Evolutionary conservation across 2,329 filamentous ascomycete species (phyloP), one percentile per base, ranked within the genome.

Genomic region (Ophiostoma novo-ulmi): DNA sequence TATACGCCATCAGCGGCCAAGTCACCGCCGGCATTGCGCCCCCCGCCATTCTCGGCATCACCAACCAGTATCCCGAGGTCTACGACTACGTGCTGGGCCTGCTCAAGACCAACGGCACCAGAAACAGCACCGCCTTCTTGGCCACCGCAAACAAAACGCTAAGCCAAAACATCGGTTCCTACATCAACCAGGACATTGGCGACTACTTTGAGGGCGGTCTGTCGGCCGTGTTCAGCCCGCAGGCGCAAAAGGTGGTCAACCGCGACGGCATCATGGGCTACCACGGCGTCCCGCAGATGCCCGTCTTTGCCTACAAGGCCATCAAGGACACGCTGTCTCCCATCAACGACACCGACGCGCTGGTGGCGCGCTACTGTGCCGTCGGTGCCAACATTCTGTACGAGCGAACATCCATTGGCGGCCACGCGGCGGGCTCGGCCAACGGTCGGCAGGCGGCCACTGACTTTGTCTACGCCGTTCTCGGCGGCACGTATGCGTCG

Each of bases 251-350:
- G 7, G 74, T 78, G 55, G 74, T 78, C 67, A 70, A 78, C 36
- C 71, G 72, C 14, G 78, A 81, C 69, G 79, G 78, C 38, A 73
- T 75, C 64, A 77, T 78, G 77, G 76, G 76, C 65, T 76, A 76
- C 58, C 79, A 82, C 72, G 81, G 81, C 58, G 76, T 80, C 4
- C 83, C 83, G 1, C 75, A 79, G 69, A 81, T 82, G 76, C 83
- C 83, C 1, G 41, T 85, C 0, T 81, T 81, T 65, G 78, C 81
- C 1, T 84, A 85, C 77, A 83, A 85, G 73, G 80, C 82, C 1
- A 77, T 81, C 65, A 66, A 76, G 5, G 83, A 85, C 70, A 78
- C 83, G 72, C 74, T 84, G 67, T 80, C 78, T 48, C 75, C 77
- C 10, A 76, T 82, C n/a, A 76, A 74, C 8, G 80, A 81, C 41